Conservation (phyloP, 1,284 basidiomycete species). For the Heterobasidion occidentale region DNA sequence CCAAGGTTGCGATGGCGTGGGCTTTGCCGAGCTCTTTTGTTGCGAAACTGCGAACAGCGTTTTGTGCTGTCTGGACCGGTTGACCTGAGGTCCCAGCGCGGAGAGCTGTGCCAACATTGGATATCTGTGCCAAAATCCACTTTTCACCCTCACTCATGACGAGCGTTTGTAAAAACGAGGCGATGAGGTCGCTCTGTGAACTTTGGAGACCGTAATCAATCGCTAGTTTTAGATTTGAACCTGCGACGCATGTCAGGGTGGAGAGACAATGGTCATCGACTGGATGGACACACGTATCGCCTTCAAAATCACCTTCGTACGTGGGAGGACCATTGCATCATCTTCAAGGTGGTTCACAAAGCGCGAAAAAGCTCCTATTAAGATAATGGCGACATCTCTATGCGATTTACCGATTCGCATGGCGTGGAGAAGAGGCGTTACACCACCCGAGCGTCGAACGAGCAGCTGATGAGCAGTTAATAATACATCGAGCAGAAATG, state of each 20-base stretch:
- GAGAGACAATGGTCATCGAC: background rate
- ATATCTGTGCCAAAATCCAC: conserved; percentile 61
- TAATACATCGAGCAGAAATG: background rate
- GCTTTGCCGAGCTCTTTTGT: conserved; percentile 72
- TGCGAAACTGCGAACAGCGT: conserved; percentile 66
- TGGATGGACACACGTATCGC: conserved; percentile 48
- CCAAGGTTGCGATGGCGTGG: conserved; percentile 65
- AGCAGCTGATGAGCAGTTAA: conserved; percentile 45
- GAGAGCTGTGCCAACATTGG: conserved; percentile 52
- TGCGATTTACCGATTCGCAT: conserved; percentile 72
- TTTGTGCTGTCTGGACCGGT: conserved; percentile 60
- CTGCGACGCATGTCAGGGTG: conserved; percentile 25
- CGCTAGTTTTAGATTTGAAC: conserved; percentile 72
- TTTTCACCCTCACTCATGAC: conserved; percentile 83
- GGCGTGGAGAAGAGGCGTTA: conserved; percentile 72
- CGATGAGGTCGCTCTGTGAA: conserved; percentile 70
- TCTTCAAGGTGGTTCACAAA: conserved; percentile 76
- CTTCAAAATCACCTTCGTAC: conserved; percentile 60
- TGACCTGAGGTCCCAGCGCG: conserved; percentile 53
- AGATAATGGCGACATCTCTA: conserved; percentile 65
- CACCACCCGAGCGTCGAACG: conserved; percentile 63
- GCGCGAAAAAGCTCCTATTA: conserved; percentile 74
- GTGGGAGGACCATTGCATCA: conserved; percentile 53
- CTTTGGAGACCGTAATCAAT: conserved; percentile 75
- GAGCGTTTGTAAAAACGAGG: conserved; percentile 76